Evolutionary conservation across 1,139 yeast species (phyloP), one percentile per base, ranked within the genome.

Genomic region (Saccharomyces hybrid): DNA sequence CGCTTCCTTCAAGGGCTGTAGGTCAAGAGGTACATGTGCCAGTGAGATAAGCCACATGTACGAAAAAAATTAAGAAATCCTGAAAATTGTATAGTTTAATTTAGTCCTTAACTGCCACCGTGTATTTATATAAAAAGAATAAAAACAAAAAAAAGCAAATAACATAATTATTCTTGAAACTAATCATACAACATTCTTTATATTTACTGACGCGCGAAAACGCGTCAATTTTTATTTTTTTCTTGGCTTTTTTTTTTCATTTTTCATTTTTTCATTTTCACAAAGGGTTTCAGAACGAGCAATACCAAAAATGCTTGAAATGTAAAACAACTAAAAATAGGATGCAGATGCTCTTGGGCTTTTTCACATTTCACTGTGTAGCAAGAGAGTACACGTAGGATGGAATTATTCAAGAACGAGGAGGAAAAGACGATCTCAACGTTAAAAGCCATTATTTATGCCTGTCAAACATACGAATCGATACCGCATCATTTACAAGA

Each of bases 1-100:
- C 26, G 86, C 78, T 1, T 78, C 78, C 55, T 81, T 88, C 73
- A 71, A 78, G 58, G 81, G 77, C 34, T 84, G 91, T 69, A 73
- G 72, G 24, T 66, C 62, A 44, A 69, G 73, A 56, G 72, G 70
- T 32, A 71, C 75, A 21, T 85, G 93, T 73, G 84, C 80, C 55
- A 64, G 70, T 49, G 76, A 77, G 44, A 73, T 83, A 12, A 16
- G 21, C 26, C 19, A 28, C 32, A 53, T 53, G 49, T 51, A 51
- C 46, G 46, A 27, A 32, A 38, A 38, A 38, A 38, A 38, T 38
- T n/a, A 38, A 38, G 44, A 38, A 9, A 19, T 16, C 24, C 12
- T 38, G n/a, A 19, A 19, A 6, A 6, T 8, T 8, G 12, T 21
- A 4, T 16, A n/a, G 19, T 29, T 9, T 38, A 38, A 19, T 2